Evolutionary conservation across 139 green algal genomes (phyloP), one percentile per base, ranked within the genome.

Genomic region (Chlamydomonas sphaeroides): DNA sequence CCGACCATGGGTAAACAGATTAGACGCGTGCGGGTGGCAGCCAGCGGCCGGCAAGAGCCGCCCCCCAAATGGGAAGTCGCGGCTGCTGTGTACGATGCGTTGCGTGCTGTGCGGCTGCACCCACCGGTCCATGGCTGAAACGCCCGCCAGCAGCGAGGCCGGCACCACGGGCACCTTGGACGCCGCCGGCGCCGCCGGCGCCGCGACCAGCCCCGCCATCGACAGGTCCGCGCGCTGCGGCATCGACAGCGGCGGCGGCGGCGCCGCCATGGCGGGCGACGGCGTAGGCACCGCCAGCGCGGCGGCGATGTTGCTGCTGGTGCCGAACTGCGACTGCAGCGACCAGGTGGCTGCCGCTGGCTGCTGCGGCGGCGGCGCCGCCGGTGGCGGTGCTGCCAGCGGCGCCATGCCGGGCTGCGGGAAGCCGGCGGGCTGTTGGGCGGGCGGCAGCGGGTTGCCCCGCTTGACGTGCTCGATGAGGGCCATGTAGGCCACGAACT

Each of bases 401-500:
- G 92, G 89, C 48, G 93, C 73, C 69, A 87, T 89, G 26, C 73
- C 83, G n/a, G 35, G 79, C 20, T 91, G 91, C 48, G 93, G 79
- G 78, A 88, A 92, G 20, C 74, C 83, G 21, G 28, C 48, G 17
- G 73, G 74, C n/a, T n/a, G n/a, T n/a, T n/a, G 23, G 38, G 62
- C 74, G 1, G 85, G 88, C 26, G 88, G 88, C 65, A 84, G 79
- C 70, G 67, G 78, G 11, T 84, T 36, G 35, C 88, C 88, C 0
- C 80, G 48, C 71, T 84, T 89, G 35, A 59, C 75, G 21, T 17
- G 33, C n/a, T 97, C 95, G 61, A 97, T 96, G 15, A 98, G 85
- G 88, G 97, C 96, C 36, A 96, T 79, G 61, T 79, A 91, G 42
- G 90, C 71, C 42, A 95, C 53, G 57, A 97, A 97, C 85, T 98